Conservation (phyloP, 140 eudicot species). For the Senecio squalidus region DNA sequence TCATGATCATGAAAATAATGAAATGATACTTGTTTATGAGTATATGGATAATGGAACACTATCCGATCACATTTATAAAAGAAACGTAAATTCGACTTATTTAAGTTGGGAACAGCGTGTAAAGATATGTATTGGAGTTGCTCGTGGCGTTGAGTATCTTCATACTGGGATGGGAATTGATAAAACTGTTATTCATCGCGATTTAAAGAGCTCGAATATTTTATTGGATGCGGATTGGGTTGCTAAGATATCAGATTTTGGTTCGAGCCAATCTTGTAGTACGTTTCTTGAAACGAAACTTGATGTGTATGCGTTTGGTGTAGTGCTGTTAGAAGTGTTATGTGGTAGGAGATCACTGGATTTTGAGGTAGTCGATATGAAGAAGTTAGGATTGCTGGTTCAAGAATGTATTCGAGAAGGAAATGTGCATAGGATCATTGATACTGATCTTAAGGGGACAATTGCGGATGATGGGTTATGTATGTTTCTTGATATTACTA, state of each 20-base stretch:
- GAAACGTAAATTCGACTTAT: not conserved
- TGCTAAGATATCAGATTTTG: conserved; percentile 12
- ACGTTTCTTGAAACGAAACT: not conserved
- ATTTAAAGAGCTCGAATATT: conserved; percentile 8
- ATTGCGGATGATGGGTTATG: conserved; percentile 3
- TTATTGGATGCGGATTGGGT: not conserved
- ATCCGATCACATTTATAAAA: conserved; percentile 9
- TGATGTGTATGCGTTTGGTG: not conserved
- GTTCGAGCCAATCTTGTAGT: not conserved
- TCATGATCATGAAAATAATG: not conserved
- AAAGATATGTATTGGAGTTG: conserved; percentile 9
- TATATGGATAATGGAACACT: conserved; percentile 4
- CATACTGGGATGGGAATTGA: conserved; percentile 5
- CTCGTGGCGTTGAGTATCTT: conserved; percentile 7
- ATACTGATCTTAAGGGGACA: conserved; percentile 9
- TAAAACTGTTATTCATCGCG: conserved; percentile 7
- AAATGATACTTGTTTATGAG: conserved; percentile 11
- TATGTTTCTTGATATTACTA: not conserved
- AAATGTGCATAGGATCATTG: conserved; percentile 2
- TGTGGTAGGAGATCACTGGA: conserved; percentile 7
- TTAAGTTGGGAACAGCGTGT: conserved; percentile 11
- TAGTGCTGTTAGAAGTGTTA: not conserved
- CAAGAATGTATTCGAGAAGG: conserved; percentile 11
- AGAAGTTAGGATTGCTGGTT: not conserved
- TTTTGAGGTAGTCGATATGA: not conserved